Percentiles rank a stretch among this genome's conserved stretches.
Conservation (phyloP, 305 asterid genomes). For the Fraxinus angustifolia region DNA sequence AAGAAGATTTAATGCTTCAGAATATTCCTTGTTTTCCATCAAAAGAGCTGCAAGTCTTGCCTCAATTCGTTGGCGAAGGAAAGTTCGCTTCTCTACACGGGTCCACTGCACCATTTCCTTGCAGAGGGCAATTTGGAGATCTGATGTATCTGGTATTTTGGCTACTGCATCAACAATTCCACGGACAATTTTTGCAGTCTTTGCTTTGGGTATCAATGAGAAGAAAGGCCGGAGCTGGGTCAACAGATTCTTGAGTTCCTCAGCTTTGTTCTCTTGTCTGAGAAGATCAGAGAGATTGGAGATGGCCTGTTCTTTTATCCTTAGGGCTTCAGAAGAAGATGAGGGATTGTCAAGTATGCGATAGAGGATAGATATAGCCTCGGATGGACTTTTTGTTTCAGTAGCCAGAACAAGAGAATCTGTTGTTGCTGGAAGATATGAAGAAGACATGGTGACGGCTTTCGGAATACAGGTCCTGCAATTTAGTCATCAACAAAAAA, state of each 20-base stretch:
- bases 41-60: constrained; percentile 60
- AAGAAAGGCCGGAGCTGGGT: constrained; percentile 55
- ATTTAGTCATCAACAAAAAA: not conserved
- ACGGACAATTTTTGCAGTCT: constrained; percentile 65
- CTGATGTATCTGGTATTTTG: constrained; percentile 57
- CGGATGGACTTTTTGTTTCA: constrained; percentile 51
- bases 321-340: constrained; percentile 54
- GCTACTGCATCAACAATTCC: constrained; percentile 55
- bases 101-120: constrained; percentile 68
- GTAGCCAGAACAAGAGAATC: constrained; percentile 47
- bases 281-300: constrained; percentile 52
- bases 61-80: constrained; percentile 62
- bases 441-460: constrained; percentile 39
- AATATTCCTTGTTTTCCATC: constrained; percentile 56
- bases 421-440: constrained; percentile 41
- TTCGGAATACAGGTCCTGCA: constrained; percentile 31
- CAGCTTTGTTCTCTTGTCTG: constrained; percentile 50
- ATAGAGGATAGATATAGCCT: constrained; percentile 49
- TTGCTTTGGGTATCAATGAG: constrained; percentile 61
- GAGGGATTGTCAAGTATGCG: constrained; percentile 48
- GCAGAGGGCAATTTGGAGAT: constrained; percentile 62
- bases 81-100: constrained; percentile 57
- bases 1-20: constrained; percentile 57
- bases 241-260: constrained; percentile 47
- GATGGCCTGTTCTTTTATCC: constrained; percentile 55